Base-by-base conservation (phyloP, 371 early-diverging fungal species). In the Mortierella sp. region DNA sequence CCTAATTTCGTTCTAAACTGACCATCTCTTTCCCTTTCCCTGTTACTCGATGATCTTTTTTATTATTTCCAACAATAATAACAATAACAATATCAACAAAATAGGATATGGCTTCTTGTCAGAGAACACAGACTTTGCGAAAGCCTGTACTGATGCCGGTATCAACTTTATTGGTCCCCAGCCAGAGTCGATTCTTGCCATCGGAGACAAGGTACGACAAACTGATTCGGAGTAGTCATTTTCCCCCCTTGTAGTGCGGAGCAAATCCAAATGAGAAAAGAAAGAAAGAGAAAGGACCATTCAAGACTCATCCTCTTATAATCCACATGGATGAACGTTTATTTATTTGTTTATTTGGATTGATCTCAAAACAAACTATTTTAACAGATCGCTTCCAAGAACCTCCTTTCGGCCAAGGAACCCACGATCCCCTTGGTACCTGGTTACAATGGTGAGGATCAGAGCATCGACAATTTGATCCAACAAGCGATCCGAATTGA, bases 191-290 rank as follows among this genome's bases (percentile, higher is more conserved):
- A 97, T 98, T 83, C 89, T 89, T 7, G 91, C 90, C 47, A 97
- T 98, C 92, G 98, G 98, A 45, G 96, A 97, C 83, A 97, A 98
- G 86, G 94, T 96, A 66, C n/a, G n/a, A 86, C 89, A 64, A 67
- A 64, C 37, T 37, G 37, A n/a, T n/a, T n/a, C 57, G 86, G 86
- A 0, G 94, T 95, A 53, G n/a, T n/a, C n/a, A 37, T 5, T 37
- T 37, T 37, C 37, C 37, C 9, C 9, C 37, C 37, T 37, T 37
- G 37, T 37, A 9, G 37, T 37, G 3, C 9, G n/a, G n/a, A n/a
- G n/a, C n/a, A n/a, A n/a, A n/a, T n/a, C n/a, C n/a, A n/a, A n/a
- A n/a, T n/a, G n/a, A n/a, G n/a, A n/a, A n/a, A n/a, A n/a, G n/a
- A n/a, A n/a, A n/a, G n/a, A n/a, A n/a, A n/a, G n/a, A n/a, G n/a